Conservation (phyloP, 768 basidiomycete species). For the Termitomyces sp. region DNA sequence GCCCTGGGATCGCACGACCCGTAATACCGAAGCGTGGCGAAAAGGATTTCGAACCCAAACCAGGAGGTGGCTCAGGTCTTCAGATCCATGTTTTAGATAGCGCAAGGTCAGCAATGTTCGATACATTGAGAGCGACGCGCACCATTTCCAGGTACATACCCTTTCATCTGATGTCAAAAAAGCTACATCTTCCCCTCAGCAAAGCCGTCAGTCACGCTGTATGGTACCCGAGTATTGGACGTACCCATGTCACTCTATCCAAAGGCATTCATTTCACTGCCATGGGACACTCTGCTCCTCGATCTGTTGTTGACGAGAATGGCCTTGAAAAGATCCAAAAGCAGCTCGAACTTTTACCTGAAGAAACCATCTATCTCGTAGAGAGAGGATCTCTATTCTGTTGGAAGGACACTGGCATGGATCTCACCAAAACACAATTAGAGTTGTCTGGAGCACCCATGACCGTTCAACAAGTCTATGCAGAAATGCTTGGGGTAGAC, state of each 20-base stretch:
- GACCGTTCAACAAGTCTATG: constrained; percentile 88
- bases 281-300: constrained; percentile 77
- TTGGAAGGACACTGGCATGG: constrained; percentile 52
- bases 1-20: constrained; percentile 47
- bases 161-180: neutral
- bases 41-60: constrained; percentile 91
- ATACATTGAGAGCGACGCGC: constrained; percentile 68
- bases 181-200: constrained; percentile 30
- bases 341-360: constrained; percentile 83
- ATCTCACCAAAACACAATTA: constrained; percentile 27
- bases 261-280: constrained; percentile 81
- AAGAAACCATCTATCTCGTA: constrained; percentile 91
- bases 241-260: constrained; percentile 65
- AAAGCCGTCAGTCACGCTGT: constrained; percentile 78
- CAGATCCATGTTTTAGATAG: constrained; percentile 82
- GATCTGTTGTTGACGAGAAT: constrained; percentile 31
- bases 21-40: constrained; percentile 95
- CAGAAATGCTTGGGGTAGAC: constrained; percentile 78
- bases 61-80: constrained; percentile 61
- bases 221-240: constrained; percentile 66
- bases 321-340: constrained; percentile 49
- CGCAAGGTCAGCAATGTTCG: constrained; percentile 83
- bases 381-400: constrained; percentile 89
- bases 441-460: constrained; percentile 67
- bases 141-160: constrained; percentile 65